phyloP scores from a whole-genome alignment of 768 basidiomycete species.

The Boletus bicolor region DNA sequence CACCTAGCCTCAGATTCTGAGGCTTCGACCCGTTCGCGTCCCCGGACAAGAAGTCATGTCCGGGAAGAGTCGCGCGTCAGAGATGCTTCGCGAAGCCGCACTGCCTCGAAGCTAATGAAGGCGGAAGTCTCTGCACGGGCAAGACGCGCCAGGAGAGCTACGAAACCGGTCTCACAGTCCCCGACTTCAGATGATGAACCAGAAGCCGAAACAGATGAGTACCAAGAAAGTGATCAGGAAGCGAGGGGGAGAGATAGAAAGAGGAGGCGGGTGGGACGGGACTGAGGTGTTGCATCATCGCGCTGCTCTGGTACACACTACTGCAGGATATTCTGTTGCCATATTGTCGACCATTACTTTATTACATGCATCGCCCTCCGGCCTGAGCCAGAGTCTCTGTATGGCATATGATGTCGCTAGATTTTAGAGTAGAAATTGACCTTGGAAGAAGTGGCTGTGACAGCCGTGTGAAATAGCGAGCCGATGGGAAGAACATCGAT shows the following conservation, averaged over 20 bases:
- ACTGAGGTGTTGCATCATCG: background rate
- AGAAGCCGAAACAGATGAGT: constrained; percentile 3
- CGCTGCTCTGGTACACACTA: background rate
- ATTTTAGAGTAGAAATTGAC: background rate
- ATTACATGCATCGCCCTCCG: background rate
- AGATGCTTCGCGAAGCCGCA: constrained; percentile 5
- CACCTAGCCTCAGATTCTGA: constrained; percentile 24
- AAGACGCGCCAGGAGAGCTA: background rate
- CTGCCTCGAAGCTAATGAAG: constrained; percentile 7
- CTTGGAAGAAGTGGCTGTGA: background rate
- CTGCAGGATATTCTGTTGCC: background rate
- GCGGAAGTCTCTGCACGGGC: constrained; percentile 2
- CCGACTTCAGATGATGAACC: constrained; percentile 11
- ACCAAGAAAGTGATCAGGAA: constrained; percentile 12
- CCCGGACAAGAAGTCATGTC: constrained; percentile 23
- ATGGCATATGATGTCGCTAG: background rate
- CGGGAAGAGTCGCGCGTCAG: constrained; percentile 22
- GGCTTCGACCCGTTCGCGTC: constrained; percentile 15
- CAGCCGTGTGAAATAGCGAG: background rate
- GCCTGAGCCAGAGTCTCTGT: background rate
- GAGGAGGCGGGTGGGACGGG: constrained; percentile 27
- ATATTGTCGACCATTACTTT: background rate
- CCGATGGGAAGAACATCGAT: too few relatives aligned
- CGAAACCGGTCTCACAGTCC: background rate
- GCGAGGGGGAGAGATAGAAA: constrained; percentile 25